phyloP scores from a whole-genome alignment of 2,329 filamentous ascomycete genomes.

The Colletotrichum camelliae region DNA sequence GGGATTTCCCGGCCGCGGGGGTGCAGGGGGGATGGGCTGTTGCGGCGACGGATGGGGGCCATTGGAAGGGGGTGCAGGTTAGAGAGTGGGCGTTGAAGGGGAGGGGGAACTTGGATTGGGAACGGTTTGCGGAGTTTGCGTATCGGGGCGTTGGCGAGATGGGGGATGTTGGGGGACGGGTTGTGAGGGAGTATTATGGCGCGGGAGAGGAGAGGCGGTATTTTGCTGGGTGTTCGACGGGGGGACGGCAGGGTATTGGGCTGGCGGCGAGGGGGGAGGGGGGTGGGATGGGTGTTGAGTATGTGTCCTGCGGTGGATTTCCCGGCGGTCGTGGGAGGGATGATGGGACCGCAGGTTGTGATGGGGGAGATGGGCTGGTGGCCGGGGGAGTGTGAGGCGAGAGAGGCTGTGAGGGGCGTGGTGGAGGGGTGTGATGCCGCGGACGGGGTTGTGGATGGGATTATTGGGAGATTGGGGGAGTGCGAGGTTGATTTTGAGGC shows the following conservation, averaged over 20 bases:
- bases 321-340: not conserved
- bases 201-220: slow-evolving; percentile 46
- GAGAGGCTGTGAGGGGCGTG: slow-evolving; percentile 41
- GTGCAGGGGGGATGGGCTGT: slow-evolving; percentile 35
- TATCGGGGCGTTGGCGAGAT: slow-evolving; percentile 28
- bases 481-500: slow-evolving; percentile 19
- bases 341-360: not conserved
- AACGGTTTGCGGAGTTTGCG: not conserved
- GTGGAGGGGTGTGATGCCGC: slow-evolving; percentile 45
- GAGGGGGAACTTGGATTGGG: slow-evolving; percentile 2
- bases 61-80: not conserved
- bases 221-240: slow-evolving; percentile 64
- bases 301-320: slow-evolving; percentile 44
- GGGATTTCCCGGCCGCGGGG: slow-evolving; percentile 27
- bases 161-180: slow-evolving; percentile 50
- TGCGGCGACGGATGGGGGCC: slow-evolving; percentile 28
- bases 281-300: slow-evolving; percentile 64
- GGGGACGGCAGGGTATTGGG: slow-evolving; percentile 63
- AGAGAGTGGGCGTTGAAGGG: slow-evolving; percentile 21
- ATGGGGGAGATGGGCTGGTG: not conserved
- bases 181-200: slow-evolving; percentile 53
- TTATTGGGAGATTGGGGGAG: slow-evolving; percentile 34
- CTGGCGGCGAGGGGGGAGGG: slow-evolving; percentile 55
- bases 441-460: slow-evolving; percentile 51
- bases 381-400: slow-evolving; percentile 22